Evolutionary conservation across 306 rosid species (phyloP), one percentile per base, ranked within the genome.

Genomic region (Cucurbita argyrosperma): DNA sequence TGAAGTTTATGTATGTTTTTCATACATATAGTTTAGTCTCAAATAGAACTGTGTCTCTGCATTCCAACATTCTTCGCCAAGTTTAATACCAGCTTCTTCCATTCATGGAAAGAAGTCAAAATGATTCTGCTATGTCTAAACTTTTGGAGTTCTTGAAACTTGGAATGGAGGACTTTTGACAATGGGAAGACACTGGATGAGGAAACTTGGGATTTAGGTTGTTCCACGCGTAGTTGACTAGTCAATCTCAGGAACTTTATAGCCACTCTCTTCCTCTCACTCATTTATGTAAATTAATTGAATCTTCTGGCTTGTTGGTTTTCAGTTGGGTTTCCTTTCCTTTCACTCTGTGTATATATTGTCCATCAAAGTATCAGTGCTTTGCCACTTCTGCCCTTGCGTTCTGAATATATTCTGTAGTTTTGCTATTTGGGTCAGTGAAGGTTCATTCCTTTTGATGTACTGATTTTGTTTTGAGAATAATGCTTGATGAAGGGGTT

Each of bases 401-500:
- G 53, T 66, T 43, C 53, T 66, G 14, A n/a, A n/a, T 4, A 1
- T 40, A 62, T 38, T 62, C 6, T 6, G 21, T 35, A 16, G 50
- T 62, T 38, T 11, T 46, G 4, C 56, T 68, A 4, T 68, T 45
- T 67, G 37, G 72, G 72, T 10, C 10, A 43, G 10, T 18, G 72
- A 54, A 66, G 72, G 72, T 40, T 63, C 8, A 5, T 63, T 63
- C 26, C 70, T 39, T n/a, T 8, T 10, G 46, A 60, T 0, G 45
- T 18, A 37, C 11, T 61, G 19, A 14, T 61, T 60, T 61, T 61
- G 3, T 60, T 35, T 11, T 37, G 6, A 55, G 35, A 47, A 78
- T 52, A 40, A n/a, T 49, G 79, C 76, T 45, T 26, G 74, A 55
- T 40, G 57, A 51, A 46, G 63, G 52, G 67, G 63, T 47, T 47